Conservation (phyloP, 2,329 filamentous ascomycete species). For the Aspergillus neoniger region DNA sequence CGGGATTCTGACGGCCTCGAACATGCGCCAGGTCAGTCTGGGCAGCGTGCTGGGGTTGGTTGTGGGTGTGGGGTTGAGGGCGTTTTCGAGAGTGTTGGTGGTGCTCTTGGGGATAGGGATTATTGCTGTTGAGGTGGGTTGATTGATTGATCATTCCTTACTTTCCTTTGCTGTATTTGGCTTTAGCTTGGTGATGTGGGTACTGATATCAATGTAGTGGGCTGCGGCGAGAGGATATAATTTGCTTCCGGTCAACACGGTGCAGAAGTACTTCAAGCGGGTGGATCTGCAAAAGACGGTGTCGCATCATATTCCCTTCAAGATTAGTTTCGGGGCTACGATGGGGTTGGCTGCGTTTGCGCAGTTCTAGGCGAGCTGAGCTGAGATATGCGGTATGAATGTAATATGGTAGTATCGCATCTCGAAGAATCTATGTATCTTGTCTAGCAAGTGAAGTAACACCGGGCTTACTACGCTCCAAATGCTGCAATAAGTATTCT, state of each 20-base stretch:
- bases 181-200: background rate
- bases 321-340: constrained; percentile 48
- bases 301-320: constrained; percentile 46
- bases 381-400: background rate
- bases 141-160: background rate
- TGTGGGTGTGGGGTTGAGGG: constrained; percentile 45
- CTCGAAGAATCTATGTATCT: background rate
- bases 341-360: constrained; percentile 51
- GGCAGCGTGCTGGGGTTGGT: constrained; percentile 49
- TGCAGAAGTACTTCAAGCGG: constrained; percentile 46
- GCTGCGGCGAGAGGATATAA: constrained; percentile 51
- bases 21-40: constrained; percentile 48
- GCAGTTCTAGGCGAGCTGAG: constrained; percentile 33
- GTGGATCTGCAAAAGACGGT: constrained; percentile 43
- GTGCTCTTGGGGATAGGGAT: constrained; percentile 48
- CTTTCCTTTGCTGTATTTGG: background rate
- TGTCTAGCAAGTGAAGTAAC: background rate
- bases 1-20: constrained; percentile 35
- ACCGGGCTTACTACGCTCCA: no score
- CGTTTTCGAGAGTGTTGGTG: constrained; percentile 48
- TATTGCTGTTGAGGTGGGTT: constrained; percentile 46
- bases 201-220: constrained; percentile 33
- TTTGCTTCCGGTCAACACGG: constrained; percentile 42
- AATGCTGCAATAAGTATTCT: background rate
- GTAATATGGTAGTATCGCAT: background rate